Evolutionary conservation across 495 filamentous ascomycete species (phyloP).

Genomic region (Lasiosphaeria miniovina): DNA sequence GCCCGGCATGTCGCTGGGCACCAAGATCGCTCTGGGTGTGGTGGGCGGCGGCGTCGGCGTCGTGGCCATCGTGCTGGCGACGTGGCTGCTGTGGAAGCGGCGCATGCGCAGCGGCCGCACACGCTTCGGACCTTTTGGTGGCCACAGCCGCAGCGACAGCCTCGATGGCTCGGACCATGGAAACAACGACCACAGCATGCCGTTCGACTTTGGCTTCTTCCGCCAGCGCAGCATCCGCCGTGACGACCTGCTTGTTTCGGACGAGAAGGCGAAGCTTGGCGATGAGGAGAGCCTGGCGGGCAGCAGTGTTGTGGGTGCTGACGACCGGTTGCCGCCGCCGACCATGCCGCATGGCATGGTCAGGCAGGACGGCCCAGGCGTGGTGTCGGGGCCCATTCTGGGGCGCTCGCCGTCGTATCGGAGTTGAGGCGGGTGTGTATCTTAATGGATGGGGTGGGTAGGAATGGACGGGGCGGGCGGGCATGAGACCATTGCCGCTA

Average conservation of each 20-base stretch:
- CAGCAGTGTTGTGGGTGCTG: not conserved
- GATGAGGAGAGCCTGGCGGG: not conserved
- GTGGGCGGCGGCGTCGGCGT: slow-evolving; percentile 20
- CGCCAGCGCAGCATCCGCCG: not conserved
- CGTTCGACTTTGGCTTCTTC: slow-evolving; percentile 27
- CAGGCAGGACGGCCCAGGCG: not conserved
- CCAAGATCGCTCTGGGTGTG: slow-evolving; percentile 25
- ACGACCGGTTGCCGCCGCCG: not conserved
- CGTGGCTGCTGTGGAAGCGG: slow-evolving; percentile 17
- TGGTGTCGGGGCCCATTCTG: not conserved
- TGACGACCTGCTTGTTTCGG: not conserved
- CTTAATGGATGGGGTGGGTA: no score
- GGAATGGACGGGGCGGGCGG: no score
- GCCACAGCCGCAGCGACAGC: not conserved
- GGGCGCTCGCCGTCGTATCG: not conserved
- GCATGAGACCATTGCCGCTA: no score
- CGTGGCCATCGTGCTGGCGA: slow-evolving; percentile 1
- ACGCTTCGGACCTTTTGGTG: not conserved
- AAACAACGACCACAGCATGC: slow-evolving; percentile 29
- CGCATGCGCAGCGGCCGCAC: slow-evolving; percentile 14
- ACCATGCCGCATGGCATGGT: not conserved
- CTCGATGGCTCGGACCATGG: slow-evolving; percentile 18
- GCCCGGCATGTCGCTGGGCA: slow-evolving; percentile 7
- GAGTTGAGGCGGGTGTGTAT: not conserved
- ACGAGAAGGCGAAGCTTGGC: not conserved